phyloP scores from a whole-genome alignment of 768 basidiomycete species.

The Naganishia friedmannii region DNA sequence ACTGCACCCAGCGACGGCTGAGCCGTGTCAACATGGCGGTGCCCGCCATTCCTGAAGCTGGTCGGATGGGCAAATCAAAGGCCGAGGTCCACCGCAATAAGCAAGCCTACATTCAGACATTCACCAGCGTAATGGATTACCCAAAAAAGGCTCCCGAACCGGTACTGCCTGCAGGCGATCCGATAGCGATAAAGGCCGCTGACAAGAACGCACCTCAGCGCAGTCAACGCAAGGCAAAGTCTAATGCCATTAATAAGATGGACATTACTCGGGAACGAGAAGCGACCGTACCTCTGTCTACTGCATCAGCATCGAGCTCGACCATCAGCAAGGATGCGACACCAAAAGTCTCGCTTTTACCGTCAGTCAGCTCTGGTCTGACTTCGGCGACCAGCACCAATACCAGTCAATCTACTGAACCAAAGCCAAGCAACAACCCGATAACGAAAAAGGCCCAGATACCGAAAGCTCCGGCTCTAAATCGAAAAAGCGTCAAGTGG shows the following conservation, averaged over 20 bases:
- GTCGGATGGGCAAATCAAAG: slow-evolving; percentile 10
- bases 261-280: slow-evolving; percentile 32
- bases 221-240: slow-evolving; percentile 45
- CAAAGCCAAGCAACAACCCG: slow-evolving; percentile 40
- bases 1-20: background rate
- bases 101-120: slow-evolving; percentile 27
- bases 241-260: slow-evolving; percentile 41
- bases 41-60: slow-evolving; percentile 1
- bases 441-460: slow-evolving; percentile 32
- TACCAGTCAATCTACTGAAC: slow-evolving; percentile 13
- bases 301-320: slow-evolving; percentile 31
- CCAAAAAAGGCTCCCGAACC: slow-evolving; percentile 12
- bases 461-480: slow-evolving; percentile 41
- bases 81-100: slow-evolving; percentile 20
- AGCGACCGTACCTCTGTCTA: background rate
- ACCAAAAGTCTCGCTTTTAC: slow-evolving; percentile 1
- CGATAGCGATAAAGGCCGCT: background rate
- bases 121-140: slow-evolving; percentile 28
- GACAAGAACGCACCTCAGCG: slow-evolving; percentile 7
- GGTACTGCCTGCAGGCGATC: background rate
- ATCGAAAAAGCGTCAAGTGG: slow-evolving; percentile 38
- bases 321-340: background rate
- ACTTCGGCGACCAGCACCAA: background rate
- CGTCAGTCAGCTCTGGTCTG: slow-evolving; percentile 5
- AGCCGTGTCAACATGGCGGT: slow-evolving; percentile 20